These are phyloP conservation scores for Lathyrus tuberosus DNA, from an alignment of 306 rosid species.

Conservation along the genomic window DNA sequence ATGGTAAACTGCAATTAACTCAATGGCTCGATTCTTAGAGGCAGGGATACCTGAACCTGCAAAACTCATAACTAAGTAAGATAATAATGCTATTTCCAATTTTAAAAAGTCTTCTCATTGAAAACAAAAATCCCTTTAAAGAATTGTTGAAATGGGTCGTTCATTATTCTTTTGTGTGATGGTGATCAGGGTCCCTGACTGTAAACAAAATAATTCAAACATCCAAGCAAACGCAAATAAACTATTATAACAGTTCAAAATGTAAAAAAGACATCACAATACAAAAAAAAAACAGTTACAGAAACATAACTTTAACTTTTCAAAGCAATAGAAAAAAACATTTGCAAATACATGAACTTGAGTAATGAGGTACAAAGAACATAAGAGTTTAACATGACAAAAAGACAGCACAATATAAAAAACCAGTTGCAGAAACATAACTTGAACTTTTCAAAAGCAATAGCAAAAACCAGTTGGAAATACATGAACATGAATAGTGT, in stretches of 20 bases:
- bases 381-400: too few species aligned
- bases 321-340: too few species aligned
- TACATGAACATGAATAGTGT: too few species aligned
- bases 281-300: too few species aligned
- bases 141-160: slow-evolving; percentile 44
- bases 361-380: too few species aligned
- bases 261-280: too few species aligned
- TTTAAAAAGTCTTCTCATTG: not conserved
- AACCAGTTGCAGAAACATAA: too few species aligned
- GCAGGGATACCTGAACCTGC: slow-evolving; percentile 86
- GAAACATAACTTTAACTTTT: too few species aligned
- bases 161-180: slow-evolving; percentile 47
- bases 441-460: too few species aligned
- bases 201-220: slow-evolving; percentile 40
- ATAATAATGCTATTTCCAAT: slow-evolving; percentile 30
- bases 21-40: slow-evolving; percentile 46
- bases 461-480: too few species aligned
- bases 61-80: slow-evolving; percentile 59
- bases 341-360: too few species aligned
- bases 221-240: slow-evolving; percentile 37
- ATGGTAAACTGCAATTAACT: slow-evolving; percentile 62
- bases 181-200: slow-evolving; percentile 50
- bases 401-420: too few species aligned
- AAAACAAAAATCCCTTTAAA: slow-evolving; percentile 40
- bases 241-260: slow-evolving; percentile 25